phyloP scores from a whole-genome alignment of 495 filamentous ascomycete species.

The Sporormia fimetaria region DNA sequence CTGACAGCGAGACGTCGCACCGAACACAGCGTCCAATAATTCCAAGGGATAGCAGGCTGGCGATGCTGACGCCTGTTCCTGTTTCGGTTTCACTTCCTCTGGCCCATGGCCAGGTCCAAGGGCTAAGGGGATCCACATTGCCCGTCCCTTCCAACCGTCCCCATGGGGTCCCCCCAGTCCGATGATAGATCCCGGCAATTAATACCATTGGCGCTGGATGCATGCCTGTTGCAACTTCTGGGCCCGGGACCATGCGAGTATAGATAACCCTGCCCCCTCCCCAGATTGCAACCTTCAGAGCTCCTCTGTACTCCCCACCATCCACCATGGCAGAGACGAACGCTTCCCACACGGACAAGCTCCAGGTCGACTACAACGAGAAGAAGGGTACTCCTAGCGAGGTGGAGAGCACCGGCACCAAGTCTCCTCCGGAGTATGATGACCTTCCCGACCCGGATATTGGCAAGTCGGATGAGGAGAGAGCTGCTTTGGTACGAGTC shows the following conservation, averaged over 20 bases:
- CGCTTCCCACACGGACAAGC: background rate
- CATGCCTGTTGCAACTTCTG: background rate
- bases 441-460: conserved; percentile 53
- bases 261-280: conserved; percentile 7
- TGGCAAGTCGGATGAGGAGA: conserved; percentile 55
- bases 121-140: conserved; percentile 12
- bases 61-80: conserved; percentile 6
- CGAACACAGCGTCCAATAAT: conserved; percentile 6
- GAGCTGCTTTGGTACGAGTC: conserved; percentile 49
- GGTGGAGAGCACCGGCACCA: conserved; percentile 11
- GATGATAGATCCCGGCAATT: conserved; percentile 11
- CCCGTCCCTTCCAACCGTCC: conserved; percentile 18
- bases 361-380: conserved; percentile 5
- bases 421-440: conserved; percentile 13
- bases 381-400: conserved; percentile 1
- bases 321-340: conserved; percentile 13
- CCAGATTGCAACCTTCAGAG: background rate
- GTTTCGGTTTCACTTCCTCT: conserved; percentile 1
- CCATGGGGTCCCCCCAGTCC: conserved; percentile 19
- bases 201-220: conserved; percentile 2
- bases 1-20: background rate
- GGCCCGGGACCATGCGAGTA: conserved; percentile 9
- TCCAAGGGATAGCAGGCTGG: background rate
- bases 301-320: background rate
- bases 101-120: background rate